Evolutionary conservation across 208 protist genomes (phyloP).

Genomic region (Porcisia deanei): DNA sequence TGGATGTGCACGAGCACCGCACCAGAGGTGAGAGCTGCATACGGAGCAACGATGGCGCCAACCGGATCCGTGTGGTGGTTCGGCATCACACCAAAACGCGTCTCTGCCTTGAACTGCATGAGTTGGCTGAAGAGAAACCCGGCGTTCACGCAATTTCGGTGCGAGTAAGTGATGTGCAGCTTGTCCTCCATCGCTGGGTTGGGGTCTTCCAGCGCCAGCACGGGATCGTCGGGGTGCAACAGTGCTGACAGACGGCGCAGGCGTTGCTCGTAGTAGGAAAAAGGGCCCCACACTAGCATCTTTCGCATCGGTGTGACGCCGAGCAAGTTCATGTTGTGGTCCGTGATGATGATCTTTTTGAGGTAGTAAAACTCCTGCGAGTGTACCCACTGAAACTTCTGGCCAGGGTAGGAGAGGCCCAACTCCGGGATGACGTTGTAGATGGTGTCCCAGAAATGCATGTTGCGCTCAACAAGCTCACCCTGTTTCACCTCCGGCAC

Average conservation of each 20-base stretch:
- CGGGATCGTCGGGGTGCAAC: slow-evolving; percentile 89
- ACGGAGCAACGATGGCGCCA: slow-evolving; percentile 87
- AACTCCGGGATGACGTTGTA: slow-evolving; percentile 93
- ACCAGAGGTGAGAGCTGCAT: slow-evolving; percentile 84
- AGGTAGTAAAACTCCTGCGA: slow-evolving; percentile 93
- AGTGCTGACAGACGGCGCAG: slow-evolving; percentile 86
- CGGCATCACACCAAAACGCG: slow-evolving; percentile 89
- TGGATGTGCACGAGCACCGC: slow-evolving; percentile 88
- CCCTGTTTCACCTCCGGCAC: slow-evolving; percentile 86
- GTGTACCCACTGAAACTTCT: slow-evolving; percentile 92
- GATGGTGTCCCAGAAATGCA: slow-evolving; percentile 93
- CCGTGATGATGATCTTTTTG: slow-evolving; percentile 93
- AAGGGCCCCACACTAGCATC: slow-evolving; percentile 90
- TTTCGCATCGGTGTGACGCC: slow-evolving; percentile 89
- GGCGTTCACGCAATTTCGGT: slow-evolving; percentile 90
- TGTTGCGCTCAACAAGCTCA: slow-evolving; percentile 89
- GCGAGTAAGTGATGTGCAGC: slow-evolving; percentile 85
- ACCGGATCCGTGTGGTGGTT: slow-evolving; percentile 88
- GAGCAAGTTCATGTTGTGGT: slow-evolving; percentile 93
- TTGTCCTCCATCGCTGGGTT: slow-evolving; percentile 85
- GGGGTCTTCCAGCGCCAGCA: slow-evolving; percentile 86
- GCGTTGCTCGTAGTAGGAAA: slow-evolving; percentile 93
- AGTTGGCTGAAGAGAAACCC: slow-evolving; percentile 87
- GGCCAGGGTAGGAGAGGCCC: slow-evolving; percentile 90
- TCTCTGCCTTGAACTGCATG: slow-evolving; percentile 83